Evolutionary conservation across 768 basidiomycete species (phyloP), one percentile per base, ranked within the genome.

Genomic region (Leccinum boreale): DNA sequence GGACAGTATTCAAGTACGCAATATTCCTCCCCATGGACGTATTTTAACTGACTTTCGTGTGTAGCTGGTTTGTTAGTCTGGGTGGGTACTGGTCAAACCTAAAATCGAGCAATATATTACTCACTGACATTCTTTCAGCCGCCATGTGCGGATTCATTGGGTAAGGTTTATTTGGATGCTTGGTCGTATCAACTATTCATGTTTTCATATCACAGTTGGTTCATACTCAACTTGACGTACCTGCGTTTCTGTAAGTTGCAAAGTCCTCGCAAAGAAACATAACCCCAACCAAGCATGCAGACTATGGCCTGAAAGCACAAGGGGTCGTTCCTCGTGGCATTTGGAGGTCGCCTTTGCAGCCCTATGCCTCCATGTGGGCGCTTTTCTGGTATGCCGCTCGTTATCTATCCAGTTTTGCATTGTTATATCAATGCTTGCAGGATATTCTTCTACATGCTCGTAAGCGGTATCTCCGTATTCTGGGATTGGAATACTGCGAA

Each of bases 331-430:
- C 86, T 57, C 78, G 65, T 29, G 77, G 79, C 19, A 82, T 93
- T 1, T 94, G 90, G 72, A 70, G 79, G 62, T 85, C 81, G 62
- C 60, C 65, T 3, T 70, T 86, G 26, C 87, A 89, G 65, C 89
- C 89, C 0, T 90, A 81, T 62, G 70, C 89, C 35, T 74, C 87
- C 15, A 85, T 82, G 69, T 89, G 88, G 83, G 89, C 85, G 23
- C 73, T 87, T 49, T 79, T 81, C 70, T 87, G 88, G 84, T 83
- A 79, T 71, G 78, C 75, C 60, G 70, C 74, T 52, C 33, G 15
- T 1, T 67, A 71, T 28, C 4, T 48, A n/a, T 50, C 14, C 4
- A 33, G 63, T 63, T 19, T 58, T 58, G 14, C 19, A 21, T 33
- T 21, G 9, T 11, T n/a, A 35, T 17, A 44, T 3, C 33, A 10